Evolutionary conservation across 371 early-diverging fungal species (phyloP).

Genomic region (Apophysomyces trapeziformis): DNA sequence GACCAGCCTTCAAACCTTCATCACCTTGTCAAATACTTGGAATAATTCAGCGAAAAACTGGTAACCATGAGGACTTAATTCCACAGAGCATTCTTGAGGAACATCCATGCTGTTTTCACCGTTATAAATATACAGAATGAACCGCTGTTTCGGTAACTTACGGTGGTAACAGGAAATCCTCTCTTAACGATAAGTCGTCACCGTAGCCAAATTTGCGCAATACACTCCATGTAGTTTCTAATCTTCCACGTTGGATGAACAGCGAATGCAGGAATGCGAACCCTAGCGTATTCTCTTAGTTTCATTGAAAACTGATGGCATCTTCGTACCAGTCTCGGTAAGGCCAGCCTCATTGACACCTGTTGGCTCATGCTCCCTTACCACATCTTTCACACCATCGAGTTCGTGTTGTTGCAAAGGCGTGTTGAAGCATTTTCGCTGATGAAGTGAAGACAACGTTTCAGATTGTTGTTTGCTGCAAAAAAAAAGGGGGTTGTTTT

Average conservation of each 20-base stretch:
- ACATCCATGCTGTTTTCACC: conserved; percentile 73
- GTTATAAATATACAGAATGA: conserved; percentile 1
- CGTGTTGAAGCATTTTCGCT: conserved; percentile 93
- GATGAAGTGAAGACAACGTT: neutral
- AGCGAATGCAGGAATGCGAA: conserved; percentile 92
- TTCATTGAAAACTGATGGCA: neutral
- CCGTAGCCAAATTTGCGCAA: conserved; percentile 95
- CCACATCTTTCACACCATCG: conserved; percentile 93
- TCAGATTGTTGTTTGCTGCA: too few relatives aligned
- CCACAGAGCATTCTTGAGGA: conserved; percentile 87
- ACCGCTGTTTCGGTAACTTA: conserved; percentile 29
- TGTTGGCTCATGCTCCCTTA: conserved; percentile 82
- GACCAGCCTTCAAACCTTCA: neutral
- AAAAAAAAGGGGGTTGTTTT: neutral
- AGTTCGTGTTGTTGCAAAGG: conserved; percentile 94
- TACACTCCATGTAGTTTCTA: conserved; percentile 98
- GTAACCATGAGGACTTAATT: conserved; percentile 92
- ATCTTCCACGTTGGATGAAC: conserved; percentile 94
- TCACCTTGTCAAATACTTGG: conserved; percentile 87
- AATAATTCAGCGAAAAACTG: conserved; percentile 95
- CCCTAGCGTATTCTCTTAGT: conserved; percentile 47
- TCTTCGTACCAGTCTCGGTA: conserved; percentile 68
- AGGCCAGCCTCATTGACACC: conserved; percentile 88
- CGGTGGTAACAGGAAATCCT: conserved; percentile 87
- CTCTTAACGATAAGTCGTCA: conserved; percentile 86